These are phyloP conservation scores for Aureobasidium sp. DNA, from an alignment of 2,329 filamentous ascomycete species.

Conservation along the genomic window DNA sequence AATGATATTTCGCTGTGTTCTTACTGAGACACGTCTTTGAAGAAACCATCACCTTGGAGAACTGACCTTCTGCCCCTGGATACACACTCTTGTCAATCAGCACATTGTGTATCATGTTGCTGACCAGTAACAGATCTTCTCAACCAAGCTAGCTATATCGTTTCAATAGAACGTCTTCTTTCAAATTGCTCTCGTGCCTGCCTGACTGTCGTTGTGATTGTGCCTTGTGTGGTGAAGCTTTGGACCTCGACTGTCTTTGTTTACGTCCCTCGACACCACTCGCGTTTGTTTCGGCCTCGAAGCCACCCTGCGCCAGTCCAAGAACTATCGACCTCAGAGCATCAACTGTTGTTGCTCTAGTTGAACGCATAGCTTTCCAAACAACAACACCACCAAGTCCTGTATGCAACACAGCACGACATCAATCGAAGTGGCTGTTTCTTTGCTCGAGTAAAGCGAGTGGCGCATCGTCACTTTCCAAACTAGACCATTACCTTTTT, in stretches of 20 bases:
- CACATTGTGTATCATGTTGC: background rate
- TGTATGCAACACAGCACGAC: no score
- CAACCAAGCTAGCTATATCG: slow-evolving; percentile 8
- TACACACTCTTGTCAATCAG: background rate
- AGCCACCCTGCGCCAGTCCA: no score
- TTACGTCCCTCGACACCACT: background rate
- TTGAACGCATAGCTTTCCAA: background rate
- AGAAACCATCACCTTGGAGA: slow-evolving; percentile 61
- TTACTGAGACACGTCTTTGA: slow-evolving; percentile 54
- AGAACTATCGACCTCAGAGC: background rate
- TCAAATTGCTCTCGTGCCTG: background rate
- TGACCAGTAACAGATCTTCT: slow-evolving; percentile 13
- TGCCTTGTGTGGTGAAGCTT: background rate
- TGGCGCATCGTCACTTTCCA: background rate
- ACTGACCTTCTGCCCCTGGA: slow-evolving; percentile 38
- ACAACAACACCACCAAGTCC: no score
- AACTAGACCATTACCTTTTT: background rate
- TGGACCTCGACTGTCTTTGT: background rate
- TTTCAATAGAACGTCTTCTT: background rate
- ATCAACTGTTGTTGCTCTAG: background rate
- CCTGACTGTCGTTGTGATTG: background rate
- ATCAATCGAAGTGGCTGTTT: background rate
- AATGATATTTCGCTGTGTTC: slow-evolving; percentile 56
- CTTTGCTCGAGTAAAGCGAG: background rate
- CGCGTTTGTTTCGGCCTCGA: background rate